Evolutionary conservation across 78 protist species (phyloP).

Genomic region (Anaeramoeba flamelloides): DNA sequence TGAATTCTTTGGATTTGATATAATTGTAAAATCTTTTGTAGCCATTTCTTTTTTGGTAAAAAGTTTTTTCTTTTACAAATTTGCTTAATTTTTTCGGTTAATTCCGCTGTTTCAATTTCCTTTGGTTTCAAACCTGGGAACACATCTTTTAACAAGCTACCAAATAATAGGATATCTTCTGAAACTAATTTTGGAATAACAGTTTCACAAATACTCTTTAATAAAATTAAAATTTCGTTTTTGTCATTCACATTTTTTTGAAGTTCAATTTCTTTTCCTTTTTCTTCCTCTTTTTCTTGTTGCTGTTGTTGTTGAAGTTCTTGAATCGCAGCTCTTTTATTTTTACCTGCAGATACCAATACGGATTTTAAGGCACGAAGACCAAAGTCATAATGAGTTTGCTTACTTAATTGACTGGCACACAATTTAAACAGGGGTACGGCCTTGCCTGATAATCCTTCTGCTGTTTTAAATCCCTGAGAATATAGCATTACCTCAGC

Average conservation of each 20-base stretch:
- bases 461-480: constrained; percentile 79
- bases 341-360: constrained; percentile 58
- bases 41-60: constrained; percentile 36
- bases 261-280: too few species aligned
- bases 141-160: constrained; percentile 53
- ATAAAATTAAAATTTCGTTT: constrained; percentile 21
- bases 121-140: constrained; percentile 52
- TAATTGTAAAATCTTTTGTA: constrained; percentile 42
- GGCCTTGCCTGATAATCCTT: constrained; percentile 57
- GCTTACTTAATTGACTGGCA: constrained; percentile 65
- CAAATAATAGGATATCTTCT: constrained; percentile 62
- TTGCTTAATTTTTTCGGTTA: not conserved
- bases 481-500: constrained; percentile 57
- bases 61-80: constrained; percentile 26
- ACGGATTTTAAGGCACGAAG: constrained; percentile 75
- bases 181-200: constrained; percentile 1
- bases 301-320: constrained; percentile 44
- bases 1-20: constrained; percentile 51
- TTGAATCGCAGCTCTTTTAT: not conserved
- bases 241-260: too few species aligned
- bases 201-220: constrained; percentile 48
- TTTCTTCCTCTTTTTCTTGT: not conserved
- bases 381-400: constrained; percentile 77
- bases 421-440: constrained; percentile 86
- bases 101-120: not conserved